Percentiles rank a stretch among this genome's conserved stretches.
Conservation (phyloP, 306 rosid species). For the Myrica gale region DNA sequence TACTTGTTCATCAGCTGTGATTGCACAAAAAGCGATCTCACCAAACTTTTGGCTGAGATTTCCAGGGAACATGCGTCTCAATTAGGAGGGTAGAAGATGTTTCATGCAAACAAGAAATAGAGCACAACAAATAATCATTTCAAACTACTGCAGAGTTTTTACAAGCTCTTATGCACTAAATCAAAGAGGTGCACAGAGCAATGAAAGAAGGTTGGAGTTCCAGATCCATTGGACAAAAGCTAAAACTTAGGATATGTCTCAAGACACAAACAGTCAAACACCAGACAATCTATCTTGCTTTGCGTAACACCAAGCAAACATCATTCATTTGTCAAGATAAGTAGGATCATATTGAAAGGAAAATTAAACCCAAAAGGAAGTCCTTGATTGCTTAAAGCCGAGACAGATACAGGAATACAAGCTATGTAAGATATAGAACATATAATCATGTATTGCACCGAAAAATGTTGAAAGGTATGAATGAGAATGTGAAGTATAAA, state of each 20-base stretch:
- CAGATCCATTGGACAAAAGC: background rate
- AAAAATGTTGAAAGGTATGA: background rate
- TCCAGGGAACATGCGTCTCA: constrained; percentile 22
- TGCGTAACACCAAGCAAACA: constrained; percentile 2
- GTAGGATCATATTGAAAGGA: constrained; percentile 20
- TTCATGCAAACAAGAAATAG: background rate
- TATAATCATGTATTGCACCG: too few species aligned
- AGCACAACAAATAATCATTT: background rate
- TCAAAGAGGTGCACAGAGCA: background rate
- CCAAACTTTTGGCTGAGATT: constrained; percentile 80
- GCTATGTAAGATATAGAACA: background rate
- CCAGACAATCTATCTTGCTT: background rate
- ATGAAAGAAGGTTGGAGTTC: background rate
- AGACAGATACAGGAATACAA: background rate
- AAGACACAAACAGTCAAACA: background rate
- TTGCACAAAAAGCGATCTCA: constrained; percentile 96
- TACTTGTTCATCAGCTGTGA: constrained; percentile 95
- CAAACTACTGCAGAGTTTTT: background rate
- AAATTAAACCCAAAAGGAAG: background rate
- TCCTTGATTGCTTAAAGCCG: background rate
- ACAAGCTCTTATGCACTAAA: background rate
- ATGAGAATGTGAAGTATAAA: background rate
- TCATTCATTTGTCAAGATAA: constrained; percentile 6
- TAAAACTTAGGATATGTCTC: background rate
- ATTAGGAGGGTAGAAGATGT: constrained; percentile 8